Evolutionary conservation across 805 yeast genomes (phyloP).

Genomic region (Candida namnaoensis): DNA sequence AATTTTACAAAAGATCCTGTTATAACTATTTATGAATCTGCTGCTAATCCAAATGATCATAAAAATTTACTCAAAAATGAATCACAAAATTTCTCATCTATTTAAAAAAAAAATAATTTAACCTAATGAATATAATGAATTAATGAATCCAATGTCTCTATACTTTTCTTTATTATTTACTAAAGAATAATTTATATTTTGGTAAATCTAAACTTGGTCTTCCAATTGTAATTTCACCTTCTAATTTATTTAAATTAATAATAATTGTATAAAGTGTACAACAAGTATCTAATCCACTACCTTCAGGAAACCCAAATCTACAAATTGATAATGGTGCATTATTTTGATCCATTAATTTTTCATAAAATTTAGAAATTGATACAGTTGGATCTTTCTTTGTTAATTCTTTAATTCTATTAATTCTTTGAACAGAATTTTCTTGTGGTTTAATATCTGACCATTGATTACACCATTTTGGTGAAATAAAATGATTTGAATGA

Average conservation of each 20-base stretch:
- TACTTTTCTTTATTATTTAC: no score
- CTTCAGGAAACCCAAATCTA: constrained; percentile 6
- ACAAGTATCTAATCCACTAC: constrained; percentile 9
- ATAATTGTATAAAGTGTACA: constrained; percentile 13
- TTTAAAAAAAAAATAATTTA: constrained; percentile 1
- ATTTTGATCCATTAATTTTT: constrained; percentile 12
- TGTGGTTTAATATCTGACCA: constrained; percentile 8
- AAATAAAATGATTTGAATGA: constrained; percentile 18
- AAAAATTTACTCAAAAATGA: constrained; percentile 23
- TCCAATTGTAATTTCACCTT: constrained; percentile 10
- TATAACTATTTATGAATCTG: constrained; percentile 74
- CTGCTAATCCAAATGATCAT: constrained; percentile 91
- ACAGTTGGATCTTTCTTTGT: constrained; percentile 6
- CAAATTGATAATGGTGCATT: constrained; percentile 13
- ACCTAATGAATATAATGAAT: no score
- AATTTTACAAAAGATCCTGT: constrained; percentile 60
- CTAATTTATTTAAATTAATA: constrained; percentile 4
- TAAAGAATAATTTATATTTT: constrained; percentile 6
- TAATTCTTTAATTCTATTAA: constrained; percentile 9
- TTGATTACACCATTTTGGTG: background rate
- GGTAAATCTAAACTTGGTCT: constrained; percentile 7
- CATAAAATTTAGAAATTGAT: constrained; percentile 8
- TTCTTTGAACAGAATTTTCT: constrained; percentile 10
- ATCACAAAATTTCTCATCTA: constrained; percentile 5
- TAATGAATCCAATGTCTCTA: background rate